phyloP scores from a whole-genome alignment of 2,329 filamentous ascomycete species.

The Curvularia sp. region DNA sequence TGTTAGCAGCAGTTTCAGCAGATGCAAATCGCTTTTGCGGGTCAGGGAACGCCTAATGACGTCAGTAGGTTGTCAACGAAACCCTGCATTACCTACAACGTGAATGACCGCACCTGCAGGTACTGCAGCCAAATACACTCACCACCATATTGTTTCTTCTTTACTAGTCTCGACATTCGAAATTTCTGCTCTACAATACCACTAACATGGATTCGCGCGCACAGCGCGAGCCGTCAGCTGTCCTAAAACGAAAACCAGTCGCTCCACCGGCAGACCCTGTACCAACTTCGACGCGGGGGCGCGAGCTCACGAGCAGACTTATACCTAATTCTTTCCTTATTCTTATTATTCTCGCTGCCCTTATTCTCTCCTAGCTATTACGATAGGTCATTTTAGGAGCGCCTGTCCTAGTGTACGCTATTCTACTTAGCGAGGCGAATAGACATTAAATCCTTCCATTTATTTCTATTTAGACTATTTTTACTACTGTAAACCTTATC shows the following conservation, averaged over 20 bases:
- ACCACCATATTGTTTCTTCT: slow-evolving; percentile 8
- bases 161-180: neutral
- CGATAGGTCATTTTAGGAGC: slow-evolving; percentile 54
- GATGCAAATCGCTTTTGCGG: neutral
- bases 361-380: slow-evolving; percentile 28
- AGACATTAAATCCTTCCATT: slow-evolving; percentile 53
- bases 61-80: slow-evolving; percentile 18
- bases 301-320: slow-evolving; percentile 21
- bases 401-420: slow-evolving; percentile 47
- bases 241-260: slow-evolving; percentile 24
- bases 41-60: slow-evolving; percentile 16
- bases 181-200: slow-evolving; percentile 1
- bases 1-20: neutral
- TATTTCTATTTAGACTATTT: slow-evolving; percentile 57
- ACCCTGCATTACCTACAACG: slow-evolving; percentile 1
- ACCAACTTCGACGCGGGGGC: slow-evolving; percentile 16
- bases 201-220: slow-evolving; percentile 19
- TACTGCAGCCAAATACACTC: slow-evolving; percentile 8
- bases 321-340: slow-evolving; percentile 25
- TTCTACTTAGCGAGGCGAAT: slow-evolving; percentile 48
- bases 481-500: slow-evolving; percentile 56
- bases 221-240: slow-evolving; percentile 12
- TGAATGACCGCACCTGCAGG: slow-evolving; percentile 9
- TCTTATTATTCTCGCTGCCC: slow-evolving; percentile 13
- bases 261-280: slow-evolving; percentile 8